Conservation (phyloP, 2,329 filamentous ascomycete species). For the Neonectria ditissima region DNA sequence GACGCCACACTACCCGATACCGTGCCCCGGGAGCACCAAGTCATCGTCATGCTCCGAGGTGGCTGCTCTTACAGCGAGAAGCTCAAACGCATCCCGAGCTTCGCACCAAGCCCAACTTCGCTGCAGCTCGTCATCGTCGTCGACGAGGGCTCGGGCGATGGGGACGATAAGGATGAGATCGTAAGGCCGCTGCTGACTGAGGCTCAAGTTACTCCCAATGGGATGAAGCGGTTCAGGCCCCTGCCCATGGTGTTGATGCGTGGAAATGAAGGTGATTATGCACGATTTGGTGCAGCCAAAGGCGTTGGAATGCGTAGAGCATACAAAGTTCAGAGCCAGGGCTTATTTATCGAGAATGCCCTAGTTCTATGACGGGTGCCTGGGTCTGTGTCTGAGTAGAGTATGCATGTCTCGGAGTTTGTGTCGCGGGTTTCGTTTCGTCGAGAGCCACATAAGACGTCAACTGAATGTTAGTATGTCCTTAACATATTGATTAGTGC, state of each 20-base stretch:
- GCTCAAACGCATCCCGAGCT: slow-evolving; percentile 84
- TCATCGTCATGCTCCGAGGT: slow-evolving; percentile 86
- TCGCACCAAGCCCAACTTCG: slow-evolving; percentile 68
- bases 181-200: slow-evolving; percentile 79
- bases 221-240: slow-evolving; percentile 75
- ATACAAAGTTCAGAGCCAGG: slow-evolving; percentile 85
- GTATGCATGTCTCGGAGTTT: slow-evolving; percentile 42
- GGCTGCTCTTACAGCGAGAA: slow-evolving; percentile 88
- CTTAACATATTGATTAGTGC: slow-evolving; percentile 2
- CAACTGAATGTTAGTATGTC: neutral
- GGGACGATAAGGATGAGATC: slow-evolving; percentile 48
- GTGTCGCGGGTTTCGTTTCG: slow-evolving; percentile 24
- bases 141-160: slow-evolving; percentile 60
- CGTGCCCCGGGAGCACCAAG: slow-evolving; percentile 70
- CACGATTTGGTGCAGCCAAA: slow-evolving; percentile 70
- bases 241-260: slow-evolving; percentile 88
- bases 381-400: slow-evolving; percentile 8
- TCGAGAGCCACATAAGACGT: neutral
- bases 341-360: slow-evolving; percentile 82
- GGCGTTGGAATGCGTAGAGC: slow-evolving; percentile 81
- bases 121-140: slow-evolving; percentile 88
- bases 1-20: slow-evolving; percentile 64
- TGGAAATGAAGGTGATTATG: slow-evolving; percentile 72
- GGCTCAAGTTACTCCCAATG: slow-evolving; percentile 76
- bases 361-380: slow-evolving; percentile 62